Evolutionary conservation across 2,329 filamentous ascomycete species (phyloP).

Genomic region (Ceratocystis variospora): DNA sequence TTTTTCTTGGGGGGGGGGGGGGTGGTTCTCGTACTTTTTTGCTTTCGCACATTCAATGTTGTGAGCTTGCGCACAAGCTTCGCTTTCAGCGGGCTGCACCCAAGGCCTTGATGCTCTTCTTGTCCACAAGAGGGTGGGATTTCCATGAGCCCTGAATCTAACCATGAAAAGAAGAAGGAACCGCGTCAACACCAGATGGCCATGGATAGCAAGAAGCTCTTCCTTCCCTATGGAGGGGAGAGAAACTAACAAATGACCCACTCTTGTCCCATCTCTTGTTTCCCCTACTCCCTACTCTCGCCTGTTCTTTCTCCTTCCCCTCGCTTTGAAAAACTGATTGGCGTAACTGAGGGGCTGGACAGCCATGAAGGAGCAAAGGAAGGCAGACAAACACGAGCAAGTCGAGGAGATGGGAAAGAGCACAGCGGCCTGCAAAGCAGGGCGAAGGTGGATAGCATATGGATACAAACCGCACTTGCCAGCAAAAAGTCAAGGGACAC

Average conservation of each 20-base stretch:
- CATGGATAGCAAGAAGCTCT: background rate
- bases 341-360: conserved; percentile 3
- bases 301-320: conserved; percentile 4
- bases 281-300: background rate
- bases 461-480: background rate
- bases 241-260: background rate
- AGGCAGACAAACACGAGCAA: background rate
- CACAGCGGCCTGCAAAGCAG: background rate
- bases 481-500: too few species aligned
- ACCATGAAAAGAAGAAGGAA: background rate
- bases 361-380: background rate
- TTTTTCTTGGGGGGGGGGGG: too few species aligned
- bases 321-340: background rate
- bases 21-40: too few species aligned
- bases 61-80: too few species aligned
- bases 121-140: background rate
- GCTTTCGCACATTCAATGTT: too few species aligned
- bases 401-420: background rate
- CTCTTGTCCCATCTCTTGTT: background rate
- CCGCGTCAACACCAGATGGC: background rate
- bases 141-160: background rate
- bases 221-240: background rate
- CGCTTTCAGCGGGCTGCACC: too few species aligned
- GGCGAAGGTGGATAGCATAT: background rate
- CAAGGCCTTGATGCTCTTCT: too few species aligned